Conservation (phyloP, 2,329 filamentous ascomycete species). For the Aspergillus sojae region DNA sequence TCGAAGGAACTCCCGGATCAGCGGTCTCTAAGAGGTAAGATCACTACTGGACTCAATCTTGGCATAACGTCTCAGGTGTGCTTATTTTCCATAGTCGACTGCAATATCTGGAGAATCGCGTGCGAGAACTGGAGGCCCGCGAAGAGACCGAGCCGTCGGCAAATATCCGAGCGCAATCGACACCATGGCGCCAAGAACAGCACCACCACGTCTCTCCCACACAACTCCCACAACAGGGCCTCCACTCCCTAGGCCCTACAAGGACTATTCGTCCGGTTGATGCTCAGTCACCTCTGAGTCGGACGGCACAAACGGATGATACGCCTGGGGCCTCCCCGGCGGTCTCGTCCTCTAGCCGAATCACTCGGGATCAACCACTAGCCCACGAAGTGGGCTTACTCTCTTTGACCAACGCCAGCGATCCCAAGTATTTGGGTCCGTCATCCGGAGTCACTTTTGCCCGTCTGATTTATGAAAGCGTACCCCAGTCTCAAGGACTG, state of each 20-base stretch:
- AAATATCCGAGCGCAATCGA: not conserved
- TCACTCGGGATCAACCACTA: conserved; percentile 7
- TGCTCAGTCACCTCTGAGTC: not conserved
- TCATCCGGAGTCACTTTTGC: conserved; percentile 9
- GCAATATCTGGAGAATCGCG: conserved; percentile 4
- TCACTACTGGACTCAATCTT: too few relatives aligned
- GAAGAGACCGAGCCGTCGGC: not conserved
- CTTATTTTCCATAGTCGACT: not conserved
- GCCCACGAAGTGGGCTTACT: conserved; percentile 10
- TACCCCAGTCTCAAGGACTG: conserved; percentile 7
- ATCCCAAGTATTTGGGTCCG: conserved; percentile 10
- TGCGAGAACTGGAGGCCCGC: conserved; percentile 1
- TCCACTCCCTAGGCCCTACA: not conserved
- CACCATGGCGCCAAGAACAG: too few relatives aligned
- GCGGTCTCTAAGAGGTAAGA: conserved; percentile 6
- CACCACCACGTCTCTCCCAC: not conserved
- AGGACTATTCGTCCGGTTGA: not conserved
- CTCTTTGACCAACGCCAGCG: conserved; percentile 8
- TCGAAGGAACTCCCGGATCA: conserved; percentile 6
- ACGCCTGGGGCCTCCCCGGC: conserved; percentile 5
- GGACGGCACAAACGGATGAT: not conserved
- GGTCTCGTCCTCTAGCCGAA: conserved; percentile 5
- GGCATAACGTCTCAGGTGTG: not conserved
- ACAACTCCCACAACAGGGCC: not conserved
- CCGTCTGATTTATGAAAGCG: conserved; percentile 9